Conservation (phyloP, 805 yeast species). For the Wickerhamomyces hampshirensis region DNA sequence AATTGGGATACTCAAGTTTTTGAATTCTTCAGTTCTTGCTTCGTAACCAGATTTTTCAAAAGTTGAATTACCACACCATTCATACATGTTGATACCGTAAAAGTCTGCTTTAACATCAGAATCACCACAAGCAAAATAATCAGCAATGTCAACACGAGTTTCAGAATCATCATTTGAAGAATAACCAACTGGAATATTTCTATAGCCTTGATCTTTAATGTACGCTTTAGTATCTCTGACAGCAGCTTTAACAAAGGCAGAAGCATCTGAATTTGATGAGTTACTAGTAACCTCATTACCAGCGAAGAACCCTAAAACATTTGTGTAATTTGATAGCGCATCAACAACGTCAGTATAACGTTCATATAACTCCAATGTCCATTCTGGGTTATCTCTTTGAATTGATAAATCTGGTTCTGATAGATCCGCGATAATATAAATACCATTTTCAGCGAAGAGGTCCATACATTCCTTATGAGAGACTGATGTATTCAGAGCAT, state of each 20-base stretch:
- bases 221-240: constrained; percentile 75
- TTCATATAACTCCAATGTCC: constrained; percentile 61
- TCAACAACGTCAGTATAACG: constrained; percentile 78
- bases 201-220: constrained; percentile 57
- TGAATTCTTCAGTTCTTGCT: constrained; percentile 66
- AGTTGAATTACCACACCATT: constrained; percentile 81
- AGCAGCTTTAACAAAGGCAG: constrained; percentile 88
- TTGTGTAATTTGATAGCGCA: constrained; percentile 61
- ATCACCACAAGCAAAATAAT: constrained; percentile 76
- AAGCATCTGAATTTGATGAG: constrained; percentile 65
- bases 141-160: constrained; percentile 69
- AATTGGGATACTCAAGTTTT: constrained; percentile 69
- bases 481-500: constrained; percentile 62
- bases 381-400: constrained; percentile 62
- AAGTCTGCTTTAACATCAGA: constrained; percentile 57
- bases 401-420: constrained; percentile 72
- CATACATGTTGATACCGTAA: constrained; percentile 87
- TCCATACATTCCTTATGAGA: constrained; percentile 72
- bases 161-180: constrained; percentile 78
- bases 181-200: constrained; percentile 81
- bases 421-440: constrained; percentile 79
- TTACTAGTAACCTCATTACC: constrained; percentile 88
- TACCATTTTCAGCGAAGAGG: constrained; percentile 68
- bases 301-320: constrained; percentile 84
- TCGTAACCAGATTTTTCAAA: constrained; percentile 62